phyloP scores from a whole-genome alignment of 768 basidiomycete genomes.

The Hygrophorus pudorinus region DNA sequence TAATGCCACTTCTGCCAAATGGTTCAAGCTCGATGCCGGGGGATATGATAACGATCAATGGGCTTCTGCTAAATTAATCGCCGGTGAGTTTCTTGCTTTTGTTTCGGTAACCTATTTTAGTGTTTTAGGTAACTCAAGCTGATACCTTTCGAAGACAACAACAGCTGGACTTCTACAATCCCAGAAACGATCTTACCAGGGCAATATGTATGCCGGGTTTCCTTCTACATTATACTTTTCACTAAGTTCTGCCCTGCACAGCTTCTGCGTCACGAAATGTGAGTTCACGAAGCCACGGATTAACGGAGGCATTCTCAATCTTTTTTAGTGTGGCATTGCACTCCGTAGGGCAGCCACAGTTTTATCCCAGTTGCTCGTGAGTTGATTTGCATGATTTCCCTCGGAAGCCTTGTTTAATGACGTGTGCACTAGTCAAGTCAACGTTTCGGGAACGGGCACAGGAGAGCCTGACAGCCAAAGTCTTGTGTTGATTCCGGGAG shows the following conservation, averaged over 20 bases:
- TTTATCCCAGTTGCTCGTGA: slow-evolving; percentile 41
- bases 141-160: slow-evolving; percentile 19
- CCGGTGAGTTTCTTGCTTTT: slow-evolving; percentile 20
- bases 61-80: slow-evolving; percentile 33
- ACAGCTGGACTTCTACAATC: slow-evolving; percentile 33
- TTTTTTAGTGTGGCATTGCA: slow-evolving; percentile 33
- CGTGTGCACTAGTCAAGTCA: slow-evolving; percentile 20
- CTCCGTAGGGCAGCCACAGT: slow-evolving; percentile 28
- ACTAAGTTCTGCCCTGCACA: slow-evolving; percentile 11
- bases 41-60: slow-evolving; percentile 33
- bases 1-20: slow-evolving; percentile 26
- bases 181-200: slow-evolving; percentile 32
- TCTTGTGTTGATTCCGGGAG: slow-evolving; percentile 24
- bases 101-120: neutral
- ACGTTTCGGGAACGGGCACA: slow-evolving; percentile 27
- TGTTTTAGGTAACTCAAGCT: no score
- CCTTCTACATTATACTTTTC: neutral
- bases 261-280: slow-evolving; percentile 43
- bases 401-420: neutral
- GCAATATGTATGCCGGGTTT: slow-evolving; percentile 33
- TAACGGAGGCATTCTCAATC: neutral
- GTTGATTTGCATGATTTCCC: slow-evolving; percentile 10
- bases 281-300: slow-evolving; percentile 8
- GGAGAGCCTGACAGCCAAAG: slow-evolving; percentile 23
- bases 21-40: slow-evolving; percentile 41